Evolutionary conservation across 306 rosid species (phyloP).

Genomic region (Cicer bijugum): DNA sequence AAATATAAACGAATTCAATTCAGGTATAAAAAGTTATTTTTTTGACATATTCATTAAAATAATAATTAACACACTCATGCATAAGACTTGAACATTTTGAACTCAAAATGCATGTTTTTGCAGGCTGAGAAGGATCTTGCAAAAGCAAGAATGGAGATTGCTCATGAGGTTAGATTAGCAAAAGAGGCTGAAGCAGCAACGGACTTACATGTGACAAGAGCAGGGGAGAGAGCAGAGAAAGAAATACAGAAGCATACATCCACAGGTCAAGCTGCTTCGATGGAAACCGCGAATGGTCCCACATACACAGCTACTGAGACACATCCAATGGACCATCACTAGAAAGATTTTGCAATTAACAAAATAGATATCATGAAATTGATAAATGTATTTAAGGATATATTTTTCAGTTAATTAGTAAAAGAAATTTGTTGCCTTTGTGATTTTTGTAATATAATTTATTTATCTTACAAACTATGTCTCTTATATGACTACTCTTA

Average conservation of each 20-base stretch:
- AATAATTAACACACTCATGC: not conserved
- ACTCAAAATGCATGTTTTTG: not conserved
- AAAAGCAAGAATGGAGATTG: constrained; percentile 62
- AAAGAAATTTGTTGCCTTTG: too few relatives aligned
- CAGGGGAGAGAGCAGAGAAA: constrained; percentile 52
- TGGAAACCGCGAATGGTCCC: not conserved
- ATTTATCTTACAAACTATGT: too few relatives aligned
- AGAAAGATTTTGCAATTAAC: too few relatives aligned
- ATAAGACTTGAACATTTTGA: not conserved
- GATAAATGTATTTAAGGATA: too few relatives aligned
- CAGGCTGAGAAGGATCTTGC: constrained; percentile 75
- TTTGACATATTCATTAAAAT: too few relatives aligned
- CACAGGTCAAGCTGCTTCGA: not conserved
- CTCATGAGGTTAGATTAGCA: constrained; percentile 77
- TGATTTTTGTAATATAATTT: too few relatives aligned
- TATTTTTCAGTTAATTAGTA: too few relatives aligned
- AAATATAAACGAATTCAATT: too few relatives aligned
- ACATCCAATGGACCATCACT: not conserved
- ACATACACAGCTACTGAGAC: not conserved
- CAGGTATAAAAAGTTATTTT: too few relatives aligned
- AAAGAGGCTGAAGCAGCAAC: constrained; percentile 76
- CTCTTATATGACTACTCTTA: too few relatives aligned
- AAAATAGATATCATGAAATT: not conserved
- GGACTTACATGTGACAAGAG: constrained; percentile 64
- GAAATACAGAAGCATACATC: constrained; percentile 46